phyloP scores from a whole-genome alignment of 2,329 filamentous ascomycete genomes.

The Penicillium sp. region DNA sequence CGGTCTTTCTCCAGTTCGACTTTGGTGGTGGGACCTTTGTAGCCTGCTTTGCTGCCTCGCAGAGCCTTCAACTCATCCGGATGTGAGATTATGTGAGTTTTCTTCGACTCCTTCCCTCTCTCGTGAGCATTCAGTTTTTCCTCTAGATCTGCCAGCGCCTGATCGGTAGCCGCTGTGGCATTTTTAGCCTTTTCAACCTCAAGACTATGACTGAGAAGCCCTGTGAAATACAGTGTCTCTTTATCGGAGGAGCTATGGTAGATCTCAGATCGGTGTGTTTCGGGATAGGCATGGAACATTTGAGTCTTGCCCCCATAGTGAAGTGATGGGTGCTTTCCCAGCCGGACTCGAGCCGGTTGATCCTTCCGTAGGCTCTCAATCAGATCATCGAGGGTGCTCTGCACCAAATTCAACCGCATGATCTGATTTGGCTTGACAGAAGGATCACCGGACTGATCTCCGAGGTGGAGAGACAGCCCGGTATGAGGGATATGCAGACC shows the following conservation, averaged over 20 bases:
- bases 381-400: slow-evolving; percentile 47
- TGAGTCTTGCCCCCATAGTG: slow-evolving; percentile 58
- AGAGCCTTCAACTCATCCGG: slow-evolving; percentile 40
- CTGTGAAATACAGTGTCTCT: slow-evolving; percentile 54
- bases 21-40: slow-evolving; percentile 37
- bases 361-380: slow-evolving; percentile 44
- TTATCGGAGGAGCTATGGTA: slow-evolving; percentile 49
- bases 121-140: slow-evolving; percentile 59
- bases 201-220: slow-evolving; percentile 57
- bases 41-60: slow-evolving; percentile 33
- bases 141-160: slow-evolving; percentile 58
- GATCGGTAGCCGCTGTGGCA: slow-evolving; percentile 56
- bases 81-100: slow-evolving; percentile 43
- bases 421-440: slow-evolving; percentile 41
- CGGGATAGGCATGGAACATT: slow-evolving; percentile 52
- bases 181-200: slow-evolving; percentile 55
- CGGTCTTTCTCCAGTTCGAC: slow-evolving; percentile 44
- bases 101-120: slow-evolving; percentile 61
- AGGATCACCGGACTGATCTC: slow-evolving; percentile 32
- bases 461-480: slow-evolving; percentile 41
- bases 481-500: slow-evolving; percentile 36
- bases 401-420: slow-evolving; percentile 48
- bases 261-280: slow-evolving; percentile 57
- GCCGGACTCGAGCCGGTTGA: slow-evolving; percentile 45
- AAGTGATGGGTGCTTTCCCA: slow-evolving; percentile 54